A percentile compares a stretch with the other conserved stretches of the same genome.
Evolutionary conservation across 1,284 basidiomycete species (phyloP).

Genomic region (Ceratobasidium sp.): DNA sequence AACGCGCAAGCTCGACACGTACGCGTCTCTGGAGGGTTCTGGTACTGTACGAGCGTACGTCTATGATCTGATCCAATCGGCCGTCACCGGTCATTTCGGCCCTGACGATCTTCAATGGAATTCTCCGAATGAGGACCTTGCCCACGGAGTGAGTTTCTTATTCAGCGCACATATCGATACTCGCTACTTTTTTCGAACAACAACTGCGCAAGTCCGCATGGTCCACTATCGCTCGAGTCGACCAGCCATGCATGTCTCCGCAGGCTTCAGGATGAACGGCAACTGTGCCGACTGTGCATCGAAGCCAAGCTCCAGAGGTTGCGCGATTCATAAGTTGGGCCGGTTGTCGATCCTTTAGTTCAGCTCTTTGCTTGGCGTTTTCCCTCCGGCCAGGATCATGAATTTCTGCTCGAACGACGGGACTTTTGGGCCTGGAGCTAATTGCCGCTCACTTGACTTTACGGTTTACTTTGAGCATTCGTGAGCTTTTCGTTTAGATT

Average conservation of each 20-base stretch:
- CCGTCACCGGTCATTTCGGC: not conserved
- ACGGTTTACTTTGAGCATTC: conserved; percentile 29
- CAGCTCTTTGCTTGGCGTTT: conserved; percentile 9
- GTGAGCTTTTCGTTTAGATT: not conserved
- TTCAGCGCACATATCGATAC: not conserved
- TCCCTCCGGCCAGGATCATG: not conserved
- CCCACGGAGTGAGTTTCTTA: not conserved
- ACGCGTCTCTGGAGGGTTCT: not conserved
- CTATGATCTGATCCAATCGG: not conserved
- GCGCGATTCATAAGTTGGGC: not conserved
- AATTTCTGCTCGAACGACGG: conserved; percentile 20
- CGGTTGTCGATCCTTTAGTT: not conserved
- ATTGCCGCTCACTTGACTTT: conserved; percentile 21
- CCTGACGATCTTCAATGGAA: not conserved
- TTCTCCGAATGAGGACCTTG: not conserved
- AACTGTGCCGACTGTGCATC: conserved; percentile 24
- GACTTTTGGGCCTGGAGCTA: conserved; percentile 8
- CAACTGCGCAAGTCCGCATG: conserved; percentile 32
- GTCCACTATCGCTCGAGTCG: conserved; percentile 6
- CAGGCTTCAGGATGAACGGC: not conserved
- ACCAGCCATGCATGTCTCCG: conserved; percentile 3
- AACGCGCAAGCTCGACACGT: conserved; percentile 11
- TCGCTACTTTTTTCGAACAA: not conserved
- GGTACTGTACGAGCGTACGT: not conserved
- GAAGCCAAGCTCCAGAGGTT: not conserved